These are phyloP conservation scores for Stagonosporopsis chrysanthemi DNA, from an alignment of 2,329 filamentous ascomycete genomes.

Conservation along the genomic window DNA sequence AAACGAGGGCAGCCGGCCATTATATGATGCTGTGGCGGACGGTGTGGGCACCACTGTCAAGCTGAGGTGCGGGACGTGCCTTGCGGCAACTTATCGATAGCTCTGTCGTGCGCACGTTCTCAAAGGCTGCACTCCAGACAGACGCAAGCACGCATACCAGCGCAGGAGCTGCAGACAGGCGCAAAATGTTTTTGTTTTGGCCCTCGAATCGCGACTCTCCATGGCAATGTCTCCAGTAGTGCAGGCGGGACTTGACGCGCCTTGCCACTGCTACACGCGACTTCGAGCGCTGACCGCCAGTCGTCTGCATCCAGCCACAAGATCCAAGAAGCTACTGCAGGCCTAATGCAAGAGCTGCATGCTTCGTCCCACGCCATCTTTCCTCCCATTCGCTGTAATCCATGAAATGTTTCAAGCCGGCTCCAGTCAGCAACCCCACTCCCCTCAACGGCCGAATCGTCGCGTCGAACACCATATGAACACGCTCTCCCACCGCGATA, in stretches of 20 bases:
- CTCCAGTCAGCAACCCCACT: conserved; percentile 32
- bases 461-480: conserved; percentile 50
- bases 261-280: conserved; percentile 26
- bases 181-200: conserved; percentile 36
- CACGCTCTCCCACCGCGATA: conserved; percentile 50
- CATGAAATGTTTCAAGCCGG: conserved; percentile 44
- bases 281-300: conserved; percentile 36
- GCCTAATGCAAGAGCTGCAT: conserved; percentile 44
- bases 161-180: conserved; percentile 22
- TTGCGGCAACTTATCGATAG: conserved; percentile 30
- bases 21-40: conserved; percentile 23
- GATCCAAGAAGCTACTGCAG: conserved; percentile 31
- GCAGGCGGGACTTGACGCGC: conserved; percentile 23
- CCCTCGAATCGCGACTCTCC: conserved; percentile 41
- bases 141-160: conserved; percentile 29
- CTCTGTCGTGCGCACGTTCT: conserved; percentile 22
- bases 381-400: conserved; percentile 32
- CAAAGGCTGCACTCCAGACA: conserved; percentile 24
- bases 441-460: conserved; percentile 44
- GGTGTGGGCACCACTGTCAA: conserved; percentile 13
- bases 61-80: conserved; percentile 21
- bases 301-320: conserved; percentile 39
- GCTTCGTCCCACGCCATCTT: conserved; percentile 21
- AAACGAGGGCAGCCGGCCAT: conserved; percentile 11
- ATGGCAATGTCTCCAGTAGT: conserved; percentile 22